Evolutionary conservation across 2,329 filamentous ascomycete species (phyloP).

Genomic region (Leptographium radiaticola): DNA sequence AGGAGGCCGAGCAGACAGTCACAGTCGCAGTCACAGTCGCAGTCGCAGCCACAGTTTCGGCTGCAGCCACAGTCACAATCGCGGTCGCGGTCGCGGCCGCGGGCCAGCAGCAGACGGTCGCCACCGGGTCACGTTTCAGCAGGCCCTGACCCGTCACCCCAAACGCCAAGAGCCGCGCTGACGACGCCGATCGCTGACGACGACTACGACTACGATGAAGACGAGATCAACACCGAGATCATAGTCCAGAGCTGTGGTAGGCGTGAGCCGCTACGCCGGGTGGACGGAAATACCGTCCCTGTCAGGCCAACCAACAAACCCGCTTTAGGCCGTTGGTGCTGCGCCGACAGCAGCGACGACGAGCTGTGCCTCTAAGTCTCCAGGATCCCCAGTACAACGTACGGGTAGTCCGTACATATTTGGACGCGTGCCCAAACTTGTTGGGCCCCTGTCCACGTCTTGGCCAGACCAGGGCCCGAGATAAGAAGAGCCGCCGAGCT

Average conservation of each 20-base stretch:
- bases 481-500: no score
- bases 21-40: no score
- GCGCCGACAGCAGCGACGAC: slow-evolving; percentile 8
- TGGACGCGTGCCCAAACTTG: no score
- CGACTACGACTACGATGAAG: background rate
- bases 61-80: background rate
- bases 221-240: background rate
- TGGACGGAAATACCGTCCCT: background rate
- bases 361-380: slow-evolving; percentile 10
- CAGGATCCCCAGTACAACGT: no score
- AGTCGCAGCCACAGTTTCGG: no score
- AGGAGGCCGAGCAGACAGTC: background rate
- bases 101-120: no score
- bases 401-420: no score
- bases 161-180: background rate
- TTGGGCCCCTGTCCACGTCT: no score
- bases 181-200: slow-evolving; percentile 1
- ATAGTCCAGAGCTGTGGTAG: background rate
- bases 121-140: background rate
- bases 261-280: background rate
- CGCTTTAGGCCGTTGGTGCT: no score
- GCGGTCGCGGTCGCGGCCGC: background rate
- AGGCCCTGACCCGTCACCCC: background rate
- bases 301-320: no score
- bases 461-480: no score